These are phyloP conservation scores for Nannochloropsis salina DNA, from an alignment of 108 stramenopile genomes.

Conservation along the genomic window DNA sequence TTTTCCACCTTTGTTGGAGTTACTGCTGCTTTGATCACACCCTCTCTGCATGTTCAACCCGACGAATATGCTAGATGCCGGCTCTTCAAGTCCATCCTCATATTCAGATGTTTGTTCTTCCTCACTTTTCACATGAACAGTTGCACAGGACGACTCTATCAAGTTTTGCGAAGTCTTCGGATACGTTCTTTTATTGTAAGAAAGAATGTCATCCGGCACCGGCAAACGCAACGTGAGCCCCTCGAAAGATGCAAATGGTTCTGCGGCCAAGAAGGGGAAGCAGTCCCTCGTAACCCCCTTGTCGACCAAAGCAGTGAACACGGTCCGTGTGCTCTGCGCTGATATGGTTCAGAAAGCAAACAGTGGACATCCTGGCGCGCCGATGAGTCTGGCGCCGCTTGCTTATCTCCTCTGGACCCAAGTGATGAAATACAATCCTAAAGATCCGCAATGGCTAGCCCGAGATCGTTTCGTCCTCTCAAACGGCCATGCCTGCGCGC, in stretches of 20 bases:
- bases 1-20: too few species aligned
- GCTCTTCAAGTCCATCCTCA: too few species aligned
- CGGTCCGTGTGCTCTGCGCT: constrained; percentile 79
- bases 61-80: too few species aligned
- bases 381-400: constrained; percentile 98
- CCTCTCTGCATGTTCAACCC: too few species aligned
- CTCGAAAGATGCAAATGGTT: background rate
- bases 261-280: constrained; percentile 5
- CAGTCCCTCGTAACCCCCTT: background rate
- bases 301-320: constrained; percentile 63
- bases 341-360: constrained; percentile 90
- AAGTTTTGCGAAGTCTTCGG: too few species aligned
- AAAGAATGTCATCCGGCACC: too few species aligned
- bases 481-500: constrained; percentile 95
- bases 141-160: too few species aligned
- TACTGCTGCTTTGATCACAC: too few species aligned
- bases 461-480: constrained; percentile 95
- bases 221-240: background rate
- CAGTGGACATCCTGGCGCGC: constrained; percentile 94
- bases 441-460: constrained; percentile 68
- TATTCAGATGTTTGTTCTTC: too few species aligned
- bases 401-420: constrained; percentile 84
- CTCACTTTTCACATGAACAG: too few species aligned
- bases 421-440: constrained; percentile 73
- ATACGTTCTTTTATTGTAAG: too few species aligned